Evolutionary conservation across 371 early-diverging fungal species (phyloP).

Genomic region (Mortierella polycephala): DNA sequence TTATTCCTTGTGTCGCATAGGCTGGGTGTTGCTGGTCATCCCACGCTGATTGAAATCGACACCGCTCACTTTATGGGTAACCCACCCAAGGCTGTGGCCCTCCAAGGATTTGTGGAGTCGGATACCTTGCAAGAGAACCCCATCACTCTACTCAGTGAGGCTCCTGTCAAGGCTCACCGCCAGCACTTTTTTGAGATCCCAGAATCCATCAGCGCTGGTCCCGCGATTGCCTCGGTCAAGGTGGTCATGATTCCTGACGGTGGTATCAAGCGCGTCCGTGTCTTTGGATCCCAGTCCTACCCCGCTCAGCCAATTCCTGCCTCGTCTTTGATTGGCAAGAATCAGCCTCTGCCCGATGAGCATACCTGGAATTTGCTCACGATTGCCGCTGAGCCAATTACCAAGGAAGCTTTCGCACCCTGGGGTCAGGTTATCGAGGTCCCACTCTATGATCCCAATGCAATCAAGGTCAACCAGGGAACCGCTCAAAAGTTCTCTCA

Average conservation of each 20-base stretch:
- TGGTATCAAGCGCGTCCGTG: conserved; percentile 78
- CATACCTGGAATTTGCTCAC: conserved; percentile 39
- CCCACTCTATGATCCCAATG: conserved; percentile 33
- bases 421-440: conserved; percentile 82
- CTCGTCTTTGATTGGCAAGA: conserved; percentile 24
- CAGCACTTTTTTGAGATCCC: conserved; percentile 74
- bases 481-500: conserved; percentile 78
- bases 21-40: conserved; percentile 76
- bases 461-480: conserved; percentile 78
- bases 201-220: conserved; percentile 71
- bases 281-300: conserved; percentile 63
- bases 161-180: conserved; percentile 63
- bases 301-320: conserved; percentile 27
- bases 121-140: conserved; percentile 29
- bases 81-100: conserved; percentile 73
- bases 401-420: conserved; percentile 71
- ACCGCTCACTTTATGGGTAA: conserved; percentile 88
- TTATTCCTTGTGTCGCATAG: conserved; percentile 18
- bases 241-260: conserved; percentile 62
- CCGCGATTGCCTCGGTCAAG: conserved; percentile 26
- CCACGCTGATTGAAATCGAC: conserved; percentile 80
- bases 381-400: conserved; percentile 67
- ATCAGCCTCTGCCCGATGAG: conserved; percentile 35
- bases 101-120: conserved; percentile 16
- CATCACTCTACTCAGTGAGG: conserved; percentile 54